Conservation (phyloP, 2,329 filamentous ascomycete species). For the Thyridium curvatum region DNA sequence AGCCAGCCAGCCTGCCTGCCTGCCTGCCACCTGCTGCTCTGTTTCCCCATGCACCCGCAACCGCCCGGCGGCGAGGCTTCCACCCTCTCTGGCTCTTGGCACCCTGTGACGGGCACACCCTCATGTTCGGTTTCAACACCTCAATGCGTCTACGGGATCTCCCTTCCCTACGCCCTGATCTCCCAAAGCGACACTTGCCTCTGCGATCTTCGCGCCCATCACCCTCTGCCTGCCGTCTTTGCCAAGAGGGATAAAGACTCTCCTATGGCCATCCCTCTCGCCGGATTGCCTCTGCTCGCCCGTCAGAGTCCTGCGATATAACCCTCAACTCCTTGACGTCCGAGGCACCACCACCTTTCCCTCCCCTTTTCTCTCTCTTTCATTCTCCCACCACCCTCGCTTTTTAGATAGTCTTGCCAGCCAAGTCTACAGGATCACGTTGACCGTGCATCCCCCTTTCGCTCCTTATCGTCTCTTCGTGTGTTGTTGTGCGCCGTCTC, state of each 20-base stretch:
- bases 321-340: slow-evolving; percentile 5
- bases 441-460: slow-evolving; percentile 19
- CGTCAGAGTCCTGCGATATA: slow-evolving; percentile 8
- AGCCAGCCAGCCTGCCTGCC: too few relatives aligned
- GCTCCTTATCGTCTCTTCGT: too few relatives aligned
- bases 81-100: slow-evolving; percentile 5
- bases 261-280: slow-evolving; percentile 2
- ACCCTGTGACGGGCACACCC: slow-evolving; percentile 15
- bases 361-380: slow-evolving; percentile 6
- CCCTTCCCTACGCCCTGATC: slow-evolving; percentile 13
- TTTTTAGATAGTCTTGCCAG: slow-evolving; percentile 15
- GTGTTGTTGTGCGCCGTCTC: too few relatives aligned
- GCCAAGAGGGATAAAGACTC: slow-evolving; percentile 16
- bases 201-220: too few relatives aligned
- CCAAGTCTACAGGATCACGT: slow-evolving; percentile 22
- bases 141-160: slow-evolving; percentile 19
- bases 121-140: slow-evolving; percentile 21
- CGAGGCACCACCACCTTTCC: slow-evolving; percentile 2
- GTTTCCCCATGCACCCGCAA: too few relatives aligned
- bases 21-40: too few relatives aligned
- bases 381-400: slow-evolving; percentile 6
- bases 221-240: not conserved
- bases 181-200: not conserved
- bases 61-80: too few relatives aligned
- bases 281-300: slow-evolving; percentile 6